phyloP scores from a whole-genome alignment of 2,329 filamentous ascomycete species.

The Diaporthe citri region DNA sequence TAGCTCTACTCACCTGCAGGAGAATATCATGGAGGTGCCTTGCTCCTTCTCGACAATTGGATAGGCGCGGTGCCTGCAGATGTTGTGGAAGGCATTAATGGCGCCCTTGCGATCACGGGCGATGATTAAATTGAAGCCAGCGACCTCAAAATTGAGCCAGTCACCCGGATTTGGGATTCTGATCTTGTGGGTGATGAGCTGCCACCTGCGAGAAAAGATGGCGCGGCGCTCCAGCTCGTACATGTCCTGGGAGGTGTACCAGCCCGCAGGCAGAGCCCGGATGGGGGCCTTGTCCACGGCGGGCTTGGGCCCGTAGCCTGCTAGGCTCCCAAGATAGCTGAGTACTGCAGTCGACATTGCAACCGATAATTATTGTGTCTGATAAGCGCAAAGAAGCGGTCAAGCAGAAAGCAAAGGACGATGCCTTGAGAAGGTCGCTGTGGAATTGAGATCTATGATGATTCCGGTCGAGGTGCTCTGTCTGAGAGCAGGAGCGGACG shows the following conservation, averaged over 20 bases:
- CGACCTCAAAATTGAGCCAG: conserved; percentile 67
- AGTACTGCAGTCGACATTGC: conserved; percentile 29
- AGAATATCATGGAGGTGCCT: conserved; percentile 65
- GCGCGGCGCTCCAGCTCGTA: conserved; percentile 69
- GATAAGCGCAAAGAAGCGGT: neutral
- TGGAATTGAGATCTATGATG: conserved; percentile 3
- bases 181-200: conserved; percentile 65
- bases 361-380: neutral
- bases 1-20: conserved; percentile 60
- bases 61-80: conserved; percentile 72
- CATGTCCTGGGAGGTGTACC: conserved; percentile 66
- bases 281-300: conserved; percentile 45
- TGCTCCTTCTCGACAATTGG: conserved; percentile 65
- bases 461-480: neutral
- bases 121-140: conserved; percentile 68
- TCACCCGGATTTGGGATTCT: conserved; percentile 66
- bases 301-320: conserved; percentile 17
- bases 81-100: conserved; percentile 72
- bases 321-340: conserved; percentile 32
- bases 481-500: conserved; percentile 9
- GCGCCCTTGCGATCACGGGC: conserved; percentile 62
- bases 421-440: conserved; percentile 7
- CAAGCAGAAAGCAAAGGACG: neutral
- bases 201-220: conserved; percentile 70
- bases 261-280: conserved; percentile 61